Percentiles rank a stretch among this genome's conserved stretches.
phyloP scores from a whole-genome alignment of 345 rosid genomes.

The Toxicodendron radicans region DNA sequence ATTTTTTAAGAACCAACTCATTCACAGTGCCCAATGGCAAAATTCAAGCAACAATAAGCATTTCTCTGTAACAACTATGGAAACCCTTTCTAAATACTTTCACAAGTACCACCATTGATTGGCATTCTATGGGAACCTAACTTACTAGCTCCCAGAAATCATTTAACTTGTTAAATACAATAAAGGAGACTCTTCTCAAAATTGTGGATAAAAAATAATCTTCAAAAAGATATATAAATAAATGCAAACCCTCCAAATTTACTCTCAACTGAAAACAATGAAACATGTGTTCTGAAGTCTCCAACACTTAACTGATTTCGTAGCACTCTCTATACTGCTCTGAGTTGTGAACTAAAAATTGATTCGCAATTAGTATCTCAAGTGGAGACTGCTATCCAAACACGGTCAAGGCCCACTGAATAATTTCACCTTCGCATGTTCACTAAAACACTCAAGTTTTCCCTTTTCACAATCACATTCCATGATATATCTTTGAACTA shows the following conservation, averaged over 20 bases:
- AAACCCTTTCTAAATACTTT: neutral
- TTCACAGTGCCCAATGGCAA: neutral
- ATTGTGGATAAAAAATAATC: neutral
- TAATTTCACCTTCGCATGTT: neutral
- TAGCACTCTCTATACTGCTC: neutral
- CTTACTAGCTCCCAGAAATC: constrained; percentile 5
- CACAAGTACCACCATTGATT: neutral
- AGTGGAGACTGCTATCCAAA: neutral
- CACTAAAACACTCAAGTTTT: neutral
- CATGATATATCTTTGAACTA: neutral
- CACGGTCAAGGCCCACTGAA: neutral
- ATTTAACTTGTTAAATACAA: neutral
- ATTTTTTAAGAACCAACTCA: neutral
- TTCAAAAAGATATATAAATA: neutral
- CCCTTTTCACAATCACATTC: neutral
- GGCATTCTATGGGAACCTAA: neutral
- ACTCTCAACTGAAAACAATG: neutral
- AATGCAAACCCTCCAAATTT: neutral
- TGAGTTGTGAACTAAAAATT: neutral
- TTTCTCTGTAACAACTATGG: neutral
- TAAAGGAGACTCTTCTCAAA: neutral
- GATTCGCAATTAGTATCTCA: neutral
- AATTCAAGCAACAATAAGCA: neutral
- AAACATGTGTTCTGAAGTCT: neutral
- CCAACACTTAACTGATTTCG: neutral